Conservation (phyloP, 768 basidiomycete species). For the Heimioporus sp. region DNA sequence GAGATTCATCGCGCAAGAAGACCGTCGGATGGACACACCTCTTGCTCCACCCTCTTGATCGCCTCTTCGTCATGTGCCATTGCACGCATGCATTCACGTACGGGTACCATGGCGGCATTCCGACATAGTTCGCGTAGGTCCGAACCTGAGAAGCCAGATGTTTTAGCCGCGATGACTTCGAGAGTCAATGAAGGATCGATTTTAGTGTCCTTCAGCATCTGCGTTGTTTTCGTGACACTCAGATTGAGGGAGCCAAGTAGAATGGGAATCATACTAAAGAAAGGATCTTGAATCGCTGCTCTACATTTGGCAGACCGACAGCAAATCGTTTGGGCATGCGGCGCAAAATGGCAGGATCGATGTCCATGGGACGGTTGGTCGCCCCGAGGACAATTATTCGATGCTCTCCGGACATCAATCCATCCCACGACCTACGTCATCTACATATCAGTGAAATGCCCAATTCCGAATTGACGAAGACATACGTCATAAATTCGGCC, state of each 20-base stretch:
- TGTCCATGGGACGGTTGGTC: slow-evolving; percentile 93
- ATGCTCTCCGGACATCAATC: slow-evolving; percentile 75
- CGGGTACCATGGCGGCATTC: slow-evolving; percentile 91
- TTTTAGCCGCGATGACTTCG: slow-evolving; percentile 57
- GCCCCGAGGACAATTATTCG: slow-evolving; percentile 91
- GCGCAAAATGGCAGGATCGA: slow-evolving; percentile 81
- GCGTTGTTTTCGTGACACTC: not conserved
- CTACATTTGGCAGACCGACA: slow-evolving; percentile 71
- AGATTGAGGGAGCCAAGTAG: not conserved
- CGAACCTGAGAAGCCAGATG: slow-evolving; percentile 82
- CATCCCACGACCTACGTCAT: slow-evolving; percentile 82
- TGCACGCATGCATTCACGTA: slow-evolving; percentile 76
- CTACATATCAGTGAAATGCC: not conserved
- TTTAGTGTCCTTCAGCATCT: slow-evolving; percentile 86
- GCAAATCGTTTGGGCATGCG: slow-evolving; percentile 99
- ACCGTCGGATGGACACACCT: slow-evolving; percentile 31
- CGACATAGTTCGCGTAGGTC: slow-evolving; percentile 91
- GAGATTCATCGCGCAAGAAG: not conserved
- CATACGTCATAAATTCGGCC: slow-evolving; percentile 88
- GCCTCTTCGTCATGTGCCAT: slow-evolving; percentile 46
- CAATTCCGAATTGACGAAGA: not conserved
- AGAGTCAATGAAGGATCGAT: slow-evolving; percentile 64
- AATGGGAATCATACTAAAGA: slow-evolving; percentile 50
- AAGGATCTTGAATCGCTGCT: slow-evolving; percentile 85
- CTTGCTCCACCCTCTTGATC: slow-evolving; percentile 40